A percentile compares a stretch with the other conserved stretches of the same genome.
These are phyloP conservation scores for Suhomyces sp. DNA, from an alignment of 805 yeast species.

Conservation along the genomic window DNA sequence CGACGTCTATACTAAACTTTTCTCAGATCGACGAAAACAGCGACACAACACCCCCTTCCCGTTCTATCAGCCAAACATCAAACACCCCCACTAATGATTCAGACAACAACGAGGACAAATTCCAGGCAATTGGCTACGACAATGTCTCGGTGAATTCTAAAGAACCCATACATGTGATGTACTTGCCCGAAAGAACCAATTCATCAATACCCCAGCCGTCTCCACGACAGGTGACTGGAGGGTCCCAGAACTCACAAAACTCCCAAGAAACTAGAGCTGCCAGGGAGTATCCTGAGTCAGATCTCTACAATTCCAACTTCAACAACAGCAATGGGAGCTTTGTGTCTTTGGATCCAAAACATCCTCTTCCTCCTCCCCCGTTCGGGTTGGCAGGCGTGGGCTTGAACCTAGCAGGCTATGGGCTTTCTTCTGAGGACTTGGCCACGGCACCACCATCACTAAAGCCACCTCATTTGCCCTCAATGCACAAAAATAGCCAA, in stretches of 20 bases:
- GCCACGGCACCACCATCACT: conserved; percentile 23
- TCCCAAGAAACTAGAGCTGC: neutral
- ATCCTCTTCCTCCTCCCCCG: neutral
- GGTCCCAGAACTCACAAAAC: conserved; percentile 6
- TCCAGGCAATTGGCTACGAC: conserved; percentile 40
- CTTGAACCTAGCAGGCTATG: conserved; percentile 27
- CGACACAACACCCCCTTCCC: neutral
- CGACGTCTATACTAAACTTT: conserved; percentile 25
- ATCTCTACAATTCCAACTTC: neutral
- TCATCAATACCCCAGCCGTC: conserved; percentile 1
- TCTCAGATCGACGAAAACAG: conserved; percentile 3
- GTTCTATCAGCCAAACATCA: neutral
- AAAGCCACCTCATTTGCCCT: neutral
- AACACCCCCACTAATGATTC: neutral
- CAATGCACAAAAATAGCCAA: neutral
- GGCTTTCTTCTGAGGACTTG: conserved; percentile 25
- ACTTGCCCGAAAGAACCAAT: conserved; percentile 19
- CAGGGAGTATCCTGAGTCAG: neutral
- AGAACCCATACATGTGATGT: conserved; percentile 32
- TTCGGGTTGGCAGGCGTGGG: conserved; percentile 22
- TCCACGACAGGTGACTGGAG: conserved; percentile 3
- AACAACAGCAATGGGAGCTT: conserved; percentile 5
- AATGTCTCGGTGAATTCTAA: conserved; percentile 18
- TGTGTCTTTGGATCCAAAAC: conserved; percentile 15
- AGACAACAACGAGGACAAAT: conserved; percentile 11